Conservation (phyloP, 345 rosid genomes). For the Barbarea vulgaris region DNA sequence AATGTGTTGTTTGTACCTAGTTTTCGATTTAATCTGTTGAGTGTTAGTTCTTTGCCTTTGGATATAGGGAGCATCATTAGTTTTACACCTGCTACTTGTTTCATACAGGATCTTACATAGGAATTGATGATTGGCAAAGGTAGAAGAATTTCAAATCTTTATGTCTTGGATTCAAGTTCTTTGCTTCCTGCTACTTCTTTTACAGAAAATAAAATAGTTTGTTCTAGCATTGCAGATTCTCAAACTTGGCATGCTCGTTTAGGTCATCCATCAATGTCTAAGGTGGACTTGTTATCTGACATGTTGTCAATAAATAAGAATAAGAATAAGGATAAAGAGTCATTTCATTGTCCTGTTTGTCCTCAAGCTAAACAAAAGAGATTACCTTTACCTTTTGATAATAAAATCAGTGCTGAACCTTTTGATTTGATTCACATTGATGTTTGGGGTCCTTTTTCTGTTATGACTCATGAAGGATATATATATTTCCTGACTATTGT, state of each 20-base stretch:
- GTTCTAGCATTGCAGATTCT: background rate
- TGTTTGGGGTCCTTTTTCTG: background rate
- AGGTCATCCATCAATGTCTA: background rate
- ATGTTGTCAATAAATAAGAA: no score
- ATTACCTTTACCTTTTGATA: background rate
- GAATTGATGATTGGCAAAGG: no score
- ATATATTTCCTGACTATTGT: no score
- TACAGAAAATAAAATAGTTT: background rate
- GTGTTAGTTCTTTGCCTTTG: no score
- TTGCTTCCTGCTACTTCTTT: background rate
- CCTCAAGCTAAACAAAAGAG: background rate
- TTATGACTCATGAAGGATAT: background rate
- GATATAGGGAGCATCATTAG: no score
- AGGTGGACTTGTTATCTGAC: background rate
- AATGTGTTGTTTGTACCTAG: no score
- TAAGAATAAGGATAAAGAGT: fast-evolving
- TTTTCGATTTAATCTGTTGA: no score
- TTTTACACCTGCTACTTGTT: no score
- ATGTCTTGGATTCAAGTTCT: background rate
- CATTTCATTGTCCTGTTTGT: background rate
- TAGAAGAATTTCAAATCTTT: background rate
- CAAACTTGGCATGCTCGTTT: background rate
- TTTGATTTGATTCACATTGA: background rate
- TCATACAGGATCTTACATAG: no score
- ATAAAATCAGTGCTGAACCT: background rate